These are phyloP conservation scores for Eimeria maxima DNA, from an alignment of 169 alveolate genomes.

Conservation along the genomic window DNA sequence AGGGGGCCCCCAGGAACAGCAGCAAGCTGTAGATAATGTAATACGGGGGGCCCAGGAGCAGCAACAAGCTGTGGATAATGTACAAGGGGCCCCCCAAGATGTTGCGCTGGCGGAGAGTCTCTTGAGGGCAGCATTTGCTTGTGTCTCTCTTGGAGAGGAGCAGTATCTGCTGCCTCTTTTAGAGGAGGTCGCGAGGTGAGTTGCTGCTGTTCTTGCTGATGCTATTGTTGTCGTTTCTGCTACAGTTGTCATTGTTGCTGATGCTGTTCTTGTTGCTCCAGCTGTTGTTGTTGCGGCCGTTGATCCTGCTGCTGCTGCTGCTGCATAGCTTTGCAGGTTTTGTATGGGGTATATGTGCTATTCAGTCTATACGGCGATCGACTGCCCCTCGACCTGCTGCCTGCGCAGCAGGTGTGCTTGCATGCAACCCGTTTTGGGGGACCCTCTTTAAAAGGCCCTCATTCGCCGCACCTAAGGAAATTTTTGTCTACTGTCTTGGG, in stretches of 20 bases:
- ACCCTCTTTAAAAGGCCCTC: conserved; percentile 4
- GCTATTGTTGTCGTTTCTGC: neutral
- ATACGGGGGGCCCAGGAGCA: neutral
- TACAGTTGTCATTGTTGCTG: neutral
- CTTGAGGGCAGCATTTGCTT: conserved; percentile 63
- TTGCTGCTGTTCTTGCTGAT: neutral
- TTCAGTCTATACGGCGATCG: conserved; percentile 63
- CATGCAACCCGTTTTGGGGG: conserved; percentile 25
- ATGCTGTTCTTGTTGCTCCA: neutral
- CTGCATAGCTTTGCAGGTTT: neutral
- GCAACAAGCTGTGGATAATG: neutral
- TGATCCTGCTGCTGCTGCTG: neutral
- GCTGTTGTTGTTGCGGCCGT: neutral
- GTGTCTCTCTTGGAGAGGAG: conserved; percentile 77
- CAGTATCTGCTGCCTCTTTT: conserved; percentile 69
- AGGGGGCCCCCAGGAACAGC: neutral
- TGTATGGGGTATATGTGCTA: neutral
- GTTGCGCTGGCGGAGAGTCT: conserved; percentile 68
- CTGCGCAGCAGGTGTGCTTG: conserved; percentile 81
- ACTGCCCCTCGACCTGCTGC: conserved; percentile 77
- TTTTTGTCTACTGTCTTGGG: conserved; percentile 58
- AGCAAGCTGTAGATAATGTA: neutral
- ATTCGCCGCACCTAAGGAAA: conserved; percentile 22
- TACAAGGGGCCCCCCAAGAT: neutral
- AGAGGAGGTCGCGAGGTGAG: conserved; percentile 77